Conservation (phyloP, 345 rosid species). For the Iberis pinnata region DNA sequence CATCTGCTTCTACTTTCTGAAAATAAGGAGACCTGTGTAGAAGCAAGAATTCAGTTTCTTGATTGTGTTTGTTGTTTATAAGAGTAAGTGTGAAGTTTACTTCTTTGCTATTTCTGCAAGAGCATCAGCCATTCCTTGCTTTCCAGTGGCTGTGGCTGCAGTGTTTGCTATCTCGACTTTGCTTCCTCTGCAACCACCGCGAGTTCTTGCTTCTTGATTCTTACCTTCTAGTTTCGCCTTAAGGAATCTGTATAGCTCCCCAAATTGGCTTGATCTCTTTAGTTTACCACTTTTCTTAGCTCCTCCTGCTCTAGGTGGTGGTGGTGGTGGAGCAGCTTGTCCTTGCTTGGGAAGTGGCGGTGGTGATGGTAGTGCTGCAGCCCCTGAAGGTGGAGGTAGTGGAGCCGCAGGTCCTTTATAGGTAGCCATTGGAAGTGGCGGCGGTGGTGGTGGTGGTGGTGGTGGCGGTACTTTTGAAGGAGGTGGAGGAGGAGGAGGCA, state of each 20-base stretch:
- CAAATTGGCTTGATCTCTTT: constrained; percentile 72
- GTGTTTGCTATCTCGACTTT: constrained; percentile 18
- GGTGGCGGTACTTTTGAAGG: background rate
- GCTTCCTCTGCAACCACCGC: constrained; percentile 21
- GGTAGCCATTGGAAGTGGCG: constrained; percentile 30
- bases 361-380: constrained; percentile 20
- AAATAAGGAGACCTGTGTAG: constrained; percentile 69
- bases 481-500: constrained; percentile 22
- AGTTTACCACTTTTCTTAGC: constrained; percentile 56
- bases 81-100: constrained; percentile 22
- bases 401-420: constrained; percentile 31
- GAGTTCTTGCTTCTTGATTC: constrained; percentile 34
- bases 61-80: constrained; percentile 1
- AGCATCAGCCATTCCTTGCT: constrained; percentile 97
- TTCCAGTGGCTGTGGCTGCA: constrained; percentile 32
- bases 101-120: constrained; percentile 87
- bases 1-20: constrained; percentile 82
- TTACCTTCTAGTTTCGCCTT: constrained; percentile 71
- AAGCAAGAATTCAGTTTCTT: constrained; percentile 3
- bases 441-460: constrained; percentile 34
- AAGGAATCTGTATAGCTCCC: constrained; percentile 50
- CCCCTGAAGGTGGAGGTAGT: constrained; percentile 6
- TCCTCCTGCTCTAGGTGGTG: constrained; percentile 46
- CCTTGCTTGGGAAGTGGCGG: constrained; percentile 39
- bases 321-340: constrained; percentile 38